Percentiles rank a stretch among this genome's conserved stretches.
Conservation (phyloP, 2,329 filamentous ascomycete species). For the Fusarium cicatricum region DNA sequence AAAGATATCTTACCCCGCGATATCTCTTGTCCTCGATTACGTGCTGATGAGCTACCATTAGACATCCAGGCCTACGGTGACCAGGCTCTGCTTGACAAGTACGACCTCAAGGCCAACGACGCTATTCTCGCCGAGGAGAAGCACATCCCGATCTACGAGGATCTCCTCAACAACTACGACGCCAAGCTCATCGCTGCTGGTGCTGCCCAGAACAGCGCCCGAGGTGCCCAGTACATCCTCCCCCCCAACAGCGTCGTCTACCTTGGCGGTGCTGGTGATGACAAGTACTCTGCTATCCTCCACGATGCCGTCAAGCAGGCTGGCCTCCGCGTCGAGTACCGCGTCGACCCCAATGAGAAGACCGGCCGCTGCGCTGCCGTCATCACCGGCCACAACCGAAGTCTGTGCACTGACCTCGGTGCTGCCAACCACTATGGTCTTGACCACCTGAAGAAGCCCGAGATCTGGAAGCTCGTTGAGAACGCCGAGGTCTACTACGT, state of each 20-base stretch:
- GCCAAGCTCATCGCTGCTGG: slow-evolving; percentile 96
- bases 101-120: slow-evolving; percentile 93
- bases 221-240: slow-evolving; percentile 96
- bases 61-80: slow-evolving; percentile 92
- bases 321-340: slow-evolving; percentile 94
- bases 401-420: slow-evolving; percentile 92
- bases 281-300: slow-evolving; percentile 93
- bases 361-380: slow-evolving; percentile 96
- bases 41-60: slow-evolving; percentile 47
- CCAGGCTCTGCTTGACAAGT: slow-evolving; percentile 88
- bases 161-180: slow-evolving; percentile 89
- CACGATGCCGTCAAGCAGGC: slow-evolving; percentile 85
- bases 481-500: slow-evolving; percentile 90
- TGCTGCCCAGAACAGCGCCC: slow-evolving; percentile 96
- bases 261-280: slow-evolving; percentile 91
- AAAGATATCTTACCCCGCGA: neutral
- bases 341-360: slow-evolving; percentile 81
- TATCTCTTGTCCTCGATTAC: slow-evolving; percentile 8
- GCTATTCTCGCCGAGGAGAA: slow-evolving; percentile 95
- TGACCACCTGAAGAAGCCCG: slow-evolving; percentile 88
- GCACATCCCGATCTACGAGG: slow-evolving; percentile 90
- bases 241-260: slow-evolving; percentile 89
- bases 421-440: slow-evolving; percentile 98
- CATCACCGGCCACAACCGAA: slow-evolving; percentile 96
- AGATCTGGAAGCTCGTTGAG: slow-evolving; percentile 93